Conservation (phyloP, 805 yeast genomes). For the Kregervanrija pseudodelftensis region DNA sequence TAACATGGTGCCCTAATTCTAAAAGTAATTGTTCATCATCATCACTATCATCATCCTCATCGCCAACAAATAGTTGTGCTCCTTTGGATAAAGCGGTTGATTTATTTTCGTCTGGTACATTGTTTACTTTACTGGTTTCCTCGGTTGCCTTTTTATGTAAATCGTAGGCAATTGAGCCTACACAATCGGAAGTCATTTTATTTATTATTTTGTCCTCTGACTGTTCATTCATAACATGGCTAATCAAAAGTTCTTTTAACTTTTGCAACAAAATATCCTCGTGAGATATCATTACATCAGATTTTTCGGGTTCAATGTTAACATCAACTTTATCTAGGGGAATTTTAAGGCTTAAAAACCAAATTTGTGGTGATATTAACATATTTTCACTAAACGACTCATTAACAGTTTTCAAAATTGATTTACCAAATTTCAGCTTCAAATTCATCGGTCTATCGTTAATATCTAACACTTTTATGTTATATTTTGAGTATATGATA, state of each 20-base stretch:
- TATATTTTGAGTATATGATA: conserved; percentile 17
- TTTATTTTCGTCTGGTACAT: too few relatives aligned
- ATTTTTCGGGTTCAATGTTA: conserved; percentile 39
- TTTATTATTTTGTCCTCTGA: neutral
- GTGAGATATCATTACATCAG: conserved; percentile 29
- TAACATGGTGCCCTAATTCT: too few relatives aligned
- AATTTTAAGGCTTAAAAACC: conserved; percentile 30
- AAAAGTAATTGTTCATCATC: neutral
- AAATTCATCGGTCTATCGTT: conserved; percentile 28
- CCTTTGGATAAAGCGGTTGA: neutral
- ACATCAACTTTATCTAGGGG: conserved; percentile 25
- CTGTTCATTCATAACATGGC: conserved; percentile 4
- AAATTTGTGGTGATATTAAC: conserved; percentile 25
- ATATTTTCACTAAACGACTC: conserved; percentile 18
- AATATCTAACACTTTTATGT: conserved; percentile 25
- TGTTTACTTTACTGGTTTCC: too few relatives aligned
- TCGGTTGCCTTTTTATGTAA: too few relatives aligned
- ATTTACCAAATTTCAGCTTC: conserved; percentile 26
- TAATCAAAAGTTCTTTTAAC: conserved; percentile 8
- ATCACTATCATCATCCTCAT: neutral
- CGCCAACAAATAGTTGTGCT: neutral
- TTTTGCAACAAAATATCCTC: conserved; percentile 15
- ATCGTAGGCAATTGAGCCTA: neutral
- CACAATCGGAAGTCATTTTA: neutral
- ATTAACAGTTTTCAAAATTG: conserved; percentile 18